phyloP scores from a whole-genome alignment of 106 monocot genomes.

The Posidonia australis region DNA sequence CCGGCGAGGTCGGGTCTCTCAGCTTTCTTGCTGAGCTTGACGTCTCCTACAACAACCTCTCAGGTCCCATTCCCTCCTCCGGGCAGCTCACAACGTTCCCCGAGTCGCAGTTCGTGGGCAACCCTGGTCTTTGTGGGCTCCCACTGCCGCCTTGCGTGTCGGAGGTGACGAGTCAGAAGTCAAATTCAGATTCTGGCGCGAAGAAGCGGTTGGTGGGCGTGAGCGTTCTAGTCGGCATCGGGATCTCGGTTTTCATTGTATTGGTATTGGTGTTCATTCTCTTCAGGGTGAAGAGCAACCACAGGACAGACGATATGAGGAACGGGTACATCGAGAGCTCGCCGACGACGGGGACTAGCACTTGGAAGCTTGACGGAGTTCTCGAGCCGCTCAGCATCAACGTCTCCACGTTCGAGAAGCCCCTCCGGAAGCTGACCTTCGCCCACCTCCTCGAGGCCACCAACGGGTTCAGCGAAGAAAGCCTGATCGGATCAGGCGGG shows the following conservation, averaged over 20 bases:
- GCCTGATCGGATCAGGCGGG: constrained; percentile 68
- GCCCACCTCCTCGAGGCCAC: constrained; percentile 73
- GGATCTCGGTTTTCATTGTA: constrained; percentile 37
- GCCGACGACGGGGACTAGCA: constrained; percentile 25
- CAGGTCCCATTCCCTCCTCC: constrained; percentile 48
- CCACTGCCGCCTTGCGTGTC: constrained; percentile 41
- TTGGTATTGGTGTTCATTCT: constrained; percentile 18
- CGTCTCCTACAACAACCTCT: constrained; percentile 73
- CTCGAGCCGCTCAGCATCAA: constrained; percentile 67
- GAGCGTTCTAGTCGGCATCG: constrained; percentile 46
- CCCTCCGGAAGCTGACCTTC: constrained; percentile 58
- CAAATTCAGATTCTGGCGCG: background rate
- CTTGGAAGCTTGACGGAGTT: constrained; percentile 43
- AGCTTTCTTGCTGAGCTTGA: constrained; percentile 57
- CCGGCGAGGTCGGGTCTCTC: constrained; percentile 29
- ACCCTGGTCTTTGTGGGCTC: constrained; percentile 65
- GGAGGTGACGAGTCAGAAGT: background rate
- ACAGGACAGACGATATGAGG: constrained; percentile 16
- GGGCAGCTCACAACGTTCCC: constrained; percentile 78
- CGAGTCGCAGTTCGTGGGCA: constrained; percentile 48
- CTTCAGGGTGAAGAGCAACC: constrained; percentile 33
- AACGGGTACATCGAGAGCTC: constrained; percentile 34
- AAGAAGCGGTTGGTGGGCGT: constrained; percentile 9
- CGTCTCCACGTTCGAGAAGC: constrained; percentile 70
- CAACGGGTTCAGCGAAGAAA: constrained; percentile 60